These are phyloP conservation scores for Calonectria leucothoes DNA, from an alignment of 2,329 filamentous ascomycete species.

Conservation along the genomic window DNA sequence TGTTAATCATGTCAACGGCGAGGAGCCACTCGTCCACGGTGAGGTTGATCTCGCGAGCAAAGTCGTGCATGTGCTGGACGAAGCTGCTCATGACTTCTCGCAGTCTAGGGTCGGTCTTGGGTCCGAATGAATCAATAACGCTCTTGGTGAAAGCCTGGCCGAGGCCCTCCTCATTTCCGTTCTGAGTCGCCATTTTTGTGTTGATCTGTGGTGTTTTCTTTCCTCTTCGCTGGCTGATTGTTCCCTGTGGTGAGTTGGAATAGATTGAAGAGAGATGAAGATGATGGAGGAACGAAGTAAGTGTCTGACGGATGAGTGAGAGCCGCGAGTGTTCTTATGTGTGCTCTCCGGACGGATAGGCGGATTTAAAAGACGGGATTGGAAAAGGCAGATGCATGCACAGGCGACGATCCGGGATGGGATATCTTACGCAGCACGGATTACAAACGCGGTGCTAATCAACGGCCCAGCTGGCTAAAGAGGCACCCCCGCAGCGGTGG, in stretches of 20 bases:
- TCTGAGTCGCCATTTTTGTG: constrained; percentile 54
- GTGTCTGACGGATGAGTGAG: neutral
- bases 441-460: constrained; percentile 15
- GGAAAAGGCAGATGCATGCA: neutral
- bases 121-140: constrained; percentile 80
- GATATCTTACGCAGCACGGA: neutral
- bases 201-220: neutral
- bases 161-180: constrained; percentile 38
- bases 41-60: constrained; percentile 82
- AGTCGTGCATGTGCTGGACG: constrained; percentile 83
- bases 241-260: neutral
- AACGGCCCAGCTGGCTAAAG: constrained; percentile 7
- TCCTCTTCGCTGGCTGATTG: no score
- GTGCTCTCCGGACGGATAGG: constrained; percentile 1
- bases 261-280: neutral
- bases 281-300: neutral
- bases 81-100: constrained; percentile 75
- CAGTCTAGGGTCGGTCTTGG: constrained; percentile 75
- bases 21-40: constrained; percentile 84
- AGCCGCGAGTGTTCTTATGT: constrained; percentile 14
- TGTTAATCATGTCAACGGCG: constrained; percentile 69
- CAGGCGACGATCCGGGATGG: constrained; percentile 13
- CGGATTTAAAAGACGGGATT: constrained; percentile 14
- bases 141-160: constrained; percentile 73
- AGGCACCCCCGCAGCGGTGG: constrained; percentile 14